Evolutionary conservation across 2,329 filamentous ascomycete species (phyloP).

Genomic region (Penicillium sp.): DNA sequence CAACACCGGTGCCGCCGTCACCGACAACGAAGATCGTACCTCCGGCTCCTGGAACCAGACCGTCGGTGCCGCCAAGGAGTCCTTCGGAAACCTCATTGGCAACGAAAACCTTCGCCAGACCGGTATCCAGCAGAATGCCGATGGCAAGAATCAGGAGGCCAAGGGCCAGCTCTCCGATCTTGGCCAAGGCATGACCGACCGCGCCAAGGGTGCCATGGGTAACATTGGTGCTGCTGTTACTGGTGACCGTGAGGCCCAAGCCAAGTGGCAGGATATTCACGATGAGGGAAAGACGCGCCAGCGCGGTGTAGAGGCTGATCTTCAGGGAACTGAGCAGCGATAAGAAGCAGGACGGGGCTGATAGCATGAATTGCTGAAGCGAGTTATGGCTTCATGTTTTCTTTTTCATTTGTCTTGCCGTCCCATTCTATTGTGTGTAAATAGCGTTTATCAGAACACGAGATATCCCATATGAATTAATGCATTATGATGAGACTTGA

Average conservation of each 20-base stretch:
- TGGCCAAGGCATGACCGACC: conserved; percentile 61
- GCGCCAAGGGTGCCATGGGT: conserved; percentile 69
- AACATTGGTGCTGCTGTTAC: conserved; percentile 67
- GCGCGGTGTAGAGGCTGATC: conserved; percentile 75
- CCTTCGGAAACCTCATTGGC: conserved; percentile 70
- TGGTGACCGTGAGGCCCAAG: conserved; percentile 64
- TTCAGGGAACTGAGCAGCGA: conserved; percentile 56
- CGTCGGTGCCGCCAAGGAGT: conserved; percentile 78
- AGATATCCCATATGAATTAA: conserved; percentile 9
- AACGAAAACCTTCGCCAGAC: conserved; percentile 69
- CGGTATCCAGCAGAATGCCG: conserved; percentile 72
- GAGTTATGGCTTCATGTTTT: neutral
- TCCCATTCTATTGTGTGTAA: neutral
- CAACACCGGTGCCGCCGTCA: conserved; percentile 63
- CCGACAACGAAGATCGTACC: conserved; percentile 68
- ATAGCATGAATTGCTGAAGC: neutral
- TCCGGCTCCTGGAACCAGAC: conserved; percentile 83
- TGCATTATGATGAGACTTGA: no score
- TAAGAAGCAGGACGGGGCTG: neutral
- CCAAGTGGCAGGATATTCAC: conserved; percentile 64
- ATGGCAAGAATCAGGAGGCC: conserved; percentile 78
- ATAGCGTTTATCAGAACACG: neutral
- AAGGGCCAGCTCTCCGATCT: conserved; percentile 75
- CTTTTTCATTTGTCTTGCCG: neutral
- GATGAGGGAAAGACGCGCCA: conserved; percentile 80